Conservation (phyloP, 352 stramenopile species). For the Blastocystis sp. region DNA sequence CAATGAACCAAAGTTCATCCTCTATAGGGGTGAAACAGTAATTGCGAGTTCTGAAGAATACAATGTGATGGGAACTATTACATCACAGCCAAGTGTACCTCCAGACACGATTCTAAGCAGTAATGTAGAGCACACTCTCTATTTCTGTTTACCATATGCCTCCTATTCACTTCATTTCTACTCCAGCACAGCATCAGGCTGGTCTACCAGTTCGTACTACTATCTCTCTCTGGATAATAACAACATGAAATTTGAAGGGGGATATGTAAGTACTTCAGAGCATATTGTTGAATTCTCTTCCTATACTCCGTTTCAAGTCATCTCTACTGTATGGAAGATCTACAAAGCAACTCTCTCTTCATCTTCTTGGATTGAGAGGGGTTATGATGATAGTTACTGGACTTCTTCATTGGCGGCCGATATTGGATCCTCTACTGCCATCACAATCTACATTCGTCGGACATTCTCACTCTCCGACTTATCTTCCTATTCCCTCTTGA, state of each 20-base stretch:
- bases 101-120: background rate
- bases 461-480: background rate
- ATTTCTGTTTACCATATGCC: background rate
- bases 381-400: conserved; percentile 7
- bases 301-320: background rate
- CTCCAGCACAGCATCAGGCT: background rate
- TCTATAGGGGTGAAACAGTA: background rate
- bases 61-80: background rate
- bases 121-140: background rate
- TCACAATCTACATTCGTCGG: background rate
- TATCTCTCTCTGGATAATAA: background rate
- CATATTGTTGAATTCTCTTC: background rate
- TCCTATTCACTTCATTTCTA: background rate
- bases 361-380: background rate
- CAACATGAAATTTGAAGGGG: background rate
- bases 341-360: background rate
- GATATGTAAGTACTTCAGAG: background rate
- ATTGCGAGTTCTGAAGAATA: background rate
- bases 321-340: background rate
- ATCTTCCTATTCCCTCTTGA: background rate
- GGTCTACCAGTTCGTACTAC: background rate
- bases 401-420: background rate
- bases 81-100: background rate
- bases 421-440: background rate
- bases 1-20: background rate